Conservation (phyloP, 129 eudicot genomes). For the Ambrosia artemisiifolia region DNA sequence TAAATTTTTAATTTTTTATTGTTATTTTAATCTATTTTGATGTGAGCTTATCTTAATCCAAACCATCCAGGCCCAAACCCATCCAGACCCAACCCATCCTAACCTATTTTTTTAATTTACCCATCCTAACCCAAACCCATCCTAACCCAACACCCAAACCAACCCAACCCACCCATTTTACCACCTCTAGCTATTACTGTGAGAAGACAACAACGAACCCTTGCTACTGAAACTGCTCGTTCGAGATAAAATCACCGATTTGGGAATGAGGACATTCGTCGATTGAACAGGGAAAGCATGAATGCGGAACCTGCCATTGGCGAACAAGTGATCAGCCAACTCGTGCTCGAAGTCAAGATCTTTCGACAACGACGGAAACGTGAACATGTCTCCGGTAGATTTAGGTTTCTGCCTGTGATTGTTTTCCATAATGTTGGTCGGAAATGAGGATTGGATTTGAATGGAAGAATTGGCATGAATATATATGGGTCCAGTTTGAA, state of each 20-base stretch:
- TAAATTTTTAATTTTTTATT: too few relatives aligned
- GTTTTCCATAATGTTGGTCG: slow-evolving; percentile 18
- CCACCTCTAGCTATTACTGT: slow-evolving; percentile 69
- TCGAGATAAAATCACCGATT: slow-evolving; percentile 38
- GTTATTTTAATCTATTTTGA: too few relatives aligned
- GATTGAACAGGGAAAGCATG: slow-evolving; percentile 50
- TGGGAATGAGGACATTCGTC: slow-evolving; percentile 14
- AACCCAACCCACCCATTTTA: too few relatives aligned
- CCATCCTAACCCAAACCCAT: too few relatives aligned
- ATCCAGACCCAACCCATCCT: too few relatives aligned
- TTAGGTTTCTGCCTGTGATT: slow-evolving; percentile 21
- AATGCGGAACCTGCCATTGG: slow-evolving; percentile 56
- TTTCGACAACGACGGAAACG: slow-evolving; percentile 41
- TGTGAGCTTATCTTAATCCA: too few relatives aligned
- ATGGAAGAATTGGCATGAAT: slow-evolving; percentile 6
- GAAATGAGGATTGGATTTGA: slow-evolving; percentile 14
- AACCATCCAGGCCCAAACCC: too few relatives aligned
- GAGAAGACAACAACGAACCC: slow-evolving; percentile 51
- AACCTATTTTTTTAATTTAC: too few relatives aligned
- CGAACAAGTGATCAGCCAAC: slow-evolving; percentile 68
- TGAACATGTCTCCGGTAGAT: slow-evolving; percentile 44
- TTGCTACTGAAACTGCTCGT: slow-evolving; percentile 54
- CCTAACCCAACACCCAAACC: too few relatives aligned
- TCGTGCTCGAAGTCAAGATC: slow-evolving; percentile 25
- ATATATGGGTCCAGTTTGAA: slow-evolving; percentile 26